Percentiles rank a stretch among this genome's conserved stretches.
Evolutionary conservation across 2,329 filamentous ascomycete species (phyloP).

Genomic region (Colletotrichum eleusines): DNA sequence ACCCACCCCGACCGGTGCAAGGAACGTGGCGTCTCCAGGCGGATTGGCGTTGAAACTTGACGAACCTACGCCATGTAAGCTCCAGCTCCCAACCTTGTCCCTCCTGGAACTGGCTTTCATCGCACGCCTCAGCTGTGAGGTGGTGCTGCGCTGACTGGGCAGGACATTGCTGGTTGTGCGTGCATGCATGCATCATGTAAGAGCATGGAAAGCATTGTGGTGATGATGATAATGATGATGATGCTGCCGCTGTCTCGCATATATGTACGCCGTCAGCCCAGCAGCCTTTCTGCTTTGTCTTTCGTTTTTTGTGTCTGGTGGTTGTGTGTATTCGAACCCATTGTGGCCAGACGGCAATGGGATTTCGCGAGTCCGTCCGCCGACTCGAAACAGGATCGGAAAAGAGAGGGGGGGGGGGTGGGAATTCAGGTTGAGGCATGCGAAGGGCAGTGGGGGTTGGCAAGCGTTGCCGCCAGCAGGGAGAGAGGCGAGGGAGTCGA

Average conservation of each 20-base stretch:
- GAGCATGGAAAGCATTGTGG: neutral
- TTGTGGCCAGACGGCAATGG: neutral
- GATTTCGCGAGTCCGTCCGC: slow-evolving; percentile 25
- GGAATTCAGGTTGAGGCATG: slow-evolving; percentile 19
- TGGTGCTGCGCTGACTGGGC: slow-evolving; percentile 16
- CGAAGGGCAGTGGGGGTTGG: slow-evolving; percentile 15
- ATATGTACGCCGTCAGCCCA: slow-evolving; percentile 24
- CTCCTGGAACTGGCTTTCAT: slow-evolving; percentile 11
- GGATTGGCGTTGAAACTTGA: slow-evolving; percentile 32
- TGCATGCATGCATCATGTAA: neutral
- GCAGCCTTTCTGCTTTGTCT: slow-evolving; percentile 4
- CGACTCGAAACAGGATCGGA: slow-evolving; percentile 18
- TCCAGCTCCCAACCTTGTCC: slow-evolving; percentile 29
- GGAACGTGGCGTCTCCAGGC: slow-evolving; percentile 38
- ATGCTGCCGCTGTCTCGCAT: slow-evolving; percentile 7
- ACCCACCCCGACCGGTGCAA: slow-evolving; percentile 32
- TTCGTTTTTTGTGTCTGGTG: neutral
- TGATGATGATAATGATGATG: neutral
- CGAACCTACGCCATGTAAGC: slow-evolving; percentile 32
- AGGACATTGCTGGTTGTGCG: neutral
- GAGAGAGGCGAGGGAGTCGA: slow-evolving; percentile 19
- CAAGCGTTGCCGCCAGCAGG: neutral
- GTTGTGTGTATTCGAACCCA: neutral
- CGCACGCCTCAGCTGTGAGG: slow-evolving; percentile 29
- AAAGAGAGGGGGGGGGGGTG: slow-evolving; percentile 9